Percentiles rank a stretch among this genome's conserved stretches.
phyloP scores from a whole-genome alignment of 805 yeast genomes.

The Saccharomycopsis capsularis region DNA sequence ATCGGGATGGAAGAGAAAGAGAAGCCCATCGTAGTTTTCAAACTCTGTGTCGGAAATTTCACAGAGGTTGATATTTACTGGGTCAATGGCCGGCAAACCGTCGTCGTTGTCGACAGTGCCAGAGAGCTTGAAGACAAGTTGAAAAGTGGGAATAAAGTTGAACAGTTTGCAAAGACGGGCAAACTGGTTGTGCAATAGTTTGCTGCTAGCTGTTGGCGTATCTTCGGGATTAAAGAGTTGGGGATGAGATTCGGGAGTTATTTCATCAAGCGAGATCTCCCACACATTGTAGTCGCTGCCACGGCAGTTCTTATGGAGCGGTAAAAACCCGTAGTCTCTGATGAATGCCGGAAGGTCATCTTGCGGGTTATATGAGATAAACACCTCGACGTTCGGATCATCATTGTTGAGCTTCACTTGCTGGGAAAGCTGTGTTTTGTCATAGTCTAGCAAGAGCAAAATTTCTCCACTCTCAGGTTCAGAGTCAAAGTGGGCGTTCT shows the following conservation, averaged over 20 bases:
- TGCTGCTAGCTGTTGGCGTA: too few relatives aligned
- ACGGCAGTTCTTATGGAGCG: not conserved
- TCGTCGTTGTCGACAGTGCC: too few relatives aligned
- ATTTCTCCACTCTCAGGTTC: not conserved
- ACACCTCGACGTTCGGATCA: not conserved
- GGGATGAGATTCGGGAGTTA: not conserved
- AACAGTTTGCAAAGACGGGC: not conserved
- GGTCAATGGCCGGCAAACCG: not conserved
- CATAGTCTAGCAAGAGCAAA: not conserved
- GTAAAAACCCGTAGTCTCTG: conserved; percentile 1
- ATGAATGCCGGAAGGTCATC: not conserved
- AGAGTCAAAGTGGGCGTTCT: conserved; percentile 10
- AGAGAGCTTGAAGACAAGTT: not conserved
- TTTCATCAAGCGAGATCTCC: not conserved
- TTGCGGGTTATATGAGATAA: conserved; percentile 4
- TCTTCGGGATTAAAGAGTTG: not conserved
- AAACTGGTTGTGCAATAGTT: too few relatives aligned
- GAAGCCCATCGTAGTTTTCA: not conserved
- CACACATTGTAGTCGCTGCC: not conserved
- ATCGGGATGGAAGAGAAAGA: not conserved
- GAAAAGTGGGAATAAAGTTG: not conserved
- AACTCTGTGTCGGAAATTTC: not conserved
- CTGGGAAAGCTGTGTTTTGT: not conserved
- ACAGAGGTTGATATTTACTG: not conserved
- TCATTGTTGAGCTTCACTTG: not conserved